Base-by-base conservation (phyloP, 495 filamentous ascomycete species). In the Penicillium salamii region DNA sequence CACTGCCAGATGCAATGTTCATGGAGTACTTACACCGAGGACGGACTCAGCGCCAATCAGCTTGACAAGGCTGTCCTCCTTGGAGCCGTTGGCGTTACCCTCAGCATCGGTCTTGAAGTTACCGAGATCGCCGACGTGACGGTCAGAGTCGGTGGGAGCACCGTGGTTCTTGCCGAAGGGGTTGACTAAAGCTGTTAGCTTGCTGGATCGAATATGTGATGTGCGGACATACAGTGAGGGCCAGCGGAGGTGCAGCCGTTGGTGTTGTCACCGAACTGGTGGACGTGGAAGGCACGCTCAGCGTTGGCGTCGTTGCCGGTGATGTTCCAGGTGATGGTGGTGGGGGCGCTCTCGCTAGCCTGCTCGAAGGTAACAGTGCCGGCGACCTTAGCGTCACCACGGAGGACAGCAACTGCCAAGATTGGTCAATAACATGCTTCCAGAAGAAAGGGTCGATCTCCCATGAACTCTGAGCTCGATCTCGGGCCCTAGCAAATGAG, bases 191-290 rank as follows among this genome's bases (percentile, higher is more conserved):
- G 26, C 24, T 17, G 29, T 48, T 20, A 52, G 48, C 24, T 23
- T 18, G 19, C 13, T 24, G 36, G 7, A 35, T 45, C 15, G 18
- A 26, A 11, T 46, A 2, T 33, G 19, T 20, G 11, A 34, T 38
- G 15, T 9, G 28, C 15, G 4, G 21, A 73, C 87, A 64, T 82
- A 93, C 90, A 97, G 75, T 98, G 93, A 60, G 93, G 91, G 35
- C 93, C 93, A 43, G 93, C 93, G 50, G 87, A 91, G 49, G 93
- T 97, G 85, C 93, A 98, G 70, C 95, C 93, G 75, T 97, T 98
- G 79, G 95, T 97, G 81, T 97, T 97, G 83, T 97, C 93, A 71
- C 95, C 93, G 65, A 96, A 98, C 75, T 93, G 87, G 78, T 97
- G 93, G 65, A 97, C 85, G 80, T 97, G 95, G 80, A 96, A 86